phyloP scores from a whole-genome alignment of 192 early-diverging fungal genomes.

The Mortierella claussenii region DNA sequence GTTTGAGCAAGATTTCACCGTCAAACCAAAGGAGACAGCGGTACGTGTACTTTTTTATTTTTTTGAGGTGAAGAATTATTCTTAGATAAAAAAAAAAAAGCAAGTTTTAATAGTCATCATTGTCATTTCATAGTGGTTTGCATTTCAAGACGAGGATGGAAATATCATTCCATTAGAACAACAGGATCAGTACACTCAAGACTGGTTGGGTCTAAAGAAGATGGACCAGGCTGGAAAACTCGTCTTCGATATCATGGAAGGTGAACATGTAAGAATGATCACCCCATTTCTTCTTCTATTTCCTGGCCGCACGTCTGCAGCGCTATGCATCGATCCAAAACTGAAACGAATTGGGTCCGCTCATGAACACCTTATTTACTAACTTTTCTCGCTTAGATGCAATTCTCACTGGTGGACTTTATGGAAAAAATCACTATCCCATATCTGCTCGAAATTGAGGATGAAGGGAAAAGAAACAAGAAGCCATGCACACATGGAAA shows the following conservation, averaged over 20 bases:
- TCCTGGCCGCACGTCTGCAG: too few relatives aligned
- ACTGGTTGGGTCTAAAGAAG: constrained; percentile 74
- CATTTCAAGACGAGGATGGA: constrained; percentile 67
- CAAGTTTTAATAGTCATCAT: neutral
- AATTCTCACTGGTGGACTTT: constrained; percentile 55
- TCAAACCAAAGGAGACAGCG: constrained; percentile 69
- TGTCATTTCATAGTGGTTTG: constrained; percentile 70
- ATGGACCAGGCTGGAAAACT: constrained; percentile 62
- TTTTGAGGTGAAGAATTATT: neutral
- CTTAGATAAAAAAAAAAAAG: neutral
- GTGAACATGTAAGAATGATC: constrained; percentile 69
- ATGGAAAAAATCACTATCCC: constrained; percentile 48
- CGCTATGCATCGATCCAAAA: too few relatives aligned
- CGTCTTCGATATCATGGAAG: constrained; percentile 58
- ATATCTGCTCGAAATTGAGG: constrained; percentile 43
- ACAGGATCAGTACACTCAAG: constrained; percentile 70
- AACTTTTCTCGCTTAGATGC: constrained; percentile 48
- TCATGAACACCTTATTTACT: neutral
- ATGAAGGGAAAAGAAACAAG: neutral
- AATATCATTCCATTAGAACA: constrained; percentile 62
- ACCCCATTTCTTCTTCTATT: too few relatives aligned
- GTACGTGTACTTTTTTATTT: constrained; percentile 47
- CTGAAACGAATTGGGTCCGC: neutral
- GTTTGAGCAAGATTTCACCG: constrained; percentile 83
- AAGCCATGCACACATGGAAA: neutral